Conservation (phyloP, 1,139 yeast genomes). For the Saccharomyces hybrid region DNA sequence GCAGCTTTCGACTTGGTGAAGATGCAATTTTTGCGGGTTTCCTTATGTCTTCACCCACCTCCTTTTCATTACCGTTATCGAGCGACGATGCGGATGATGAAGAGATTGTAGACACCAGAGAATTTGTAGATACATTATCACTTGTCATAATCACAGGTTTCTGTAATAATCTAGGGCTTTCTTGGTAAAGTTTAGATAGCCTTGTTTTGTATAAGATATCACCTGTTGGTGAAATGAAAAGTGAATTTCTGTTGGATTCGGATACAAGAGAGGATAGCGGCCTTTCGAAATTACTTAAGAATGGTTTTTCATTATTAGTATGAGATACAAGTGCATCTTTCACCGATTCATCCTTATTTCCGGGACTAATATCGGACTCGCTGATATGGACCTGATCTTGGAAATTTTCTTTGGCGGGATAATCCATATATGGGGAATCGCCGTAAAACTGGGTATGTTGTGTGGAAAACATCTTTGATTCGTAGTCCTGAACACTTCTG, state of each 20-base stretch:
- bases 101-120: not conserved
- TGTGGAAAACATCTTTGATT: not conserved
- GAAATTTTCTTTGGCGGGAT: not conserved
- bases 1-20: constrained; percentile 24
- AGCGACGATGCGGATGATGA: not conserved
- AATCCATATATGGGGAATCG: not conserved
- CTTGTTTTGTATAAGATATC: constrained; percentile 37
- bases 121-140: not conserved
- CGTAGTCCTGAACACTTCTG: constrained; percentile 6
- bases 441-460: not conserved
- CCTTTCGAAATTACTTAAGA: not conserved
- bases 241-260: constrained; percentile 27
- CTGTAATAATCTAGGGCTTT: not conserved
- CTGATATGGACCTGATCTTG: not conserved
- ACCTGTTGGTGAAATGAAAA: constrained; percentile 75
- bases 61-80: constrained; percentile 4
- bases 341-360: not conserved
- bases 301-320: not conserved
- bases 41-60: constrained; percentile 10
- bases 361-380: not conserved
- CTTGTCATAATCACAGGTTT: not conserved
- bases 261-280: not conserved
- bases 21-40: constrained; percentile 24
- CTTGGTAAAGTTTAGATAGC: not conserved
- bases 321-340: not conserved